A percentile compares a stretch with the other conserved stretches of the same genome.
These are phyloP conservation scores for Aspergillus costaricaensis DNA, from an alignment of 2,329 filamentous ascomycete genomes.

Conservation along the genomic window DNA sequence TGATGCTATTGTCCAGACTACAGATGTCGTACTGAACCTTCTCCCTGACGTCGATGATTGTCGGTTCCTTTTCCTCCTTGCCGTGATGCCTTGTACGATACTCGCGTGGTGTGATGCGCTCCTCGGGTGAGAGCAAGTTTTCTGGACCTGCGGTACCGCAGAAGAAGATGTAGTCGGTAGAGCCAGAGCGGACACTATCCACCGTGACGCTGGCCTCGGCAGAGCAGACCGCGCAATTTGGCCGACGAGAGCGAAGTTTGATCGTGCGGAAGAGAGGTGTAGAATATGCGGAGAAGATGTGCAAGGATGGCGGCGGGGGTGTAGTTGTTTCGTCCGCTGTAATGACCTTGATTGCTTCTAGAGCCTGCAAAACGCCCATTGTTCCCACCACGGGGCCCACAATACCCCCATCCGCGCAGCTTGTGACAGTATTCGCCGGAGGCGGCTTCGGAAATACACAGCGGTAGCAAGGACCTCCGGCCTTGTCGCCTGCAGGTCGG, in stretches of 20 bases:
- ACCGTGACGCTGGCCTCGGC: slow-evolving; percentile 62
- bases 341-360: slow-evolving; percentile 86
- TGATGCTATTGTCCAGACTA: slow-evolving; percentile 72
- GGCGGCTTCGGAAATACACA: slow-evolving; percentile 90
- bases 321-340: slow-evolving; percentile 39
- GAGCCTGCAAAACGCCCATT: slow-evolving; percentile 90
- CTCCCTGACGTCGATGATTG: slow-evolving; percentile 82
- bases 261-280: slow-evolving; percentile 68
- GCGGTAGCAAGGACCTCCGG: slow-evolving; percentile 83
- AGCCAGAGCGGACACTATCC: slow-evolving; percentile 63
- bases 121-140: slow-evolving; percentile 59
- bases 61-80: slow-evolving; percentile 41
- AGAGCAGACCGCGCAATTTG: slow-evolving; percentile 77
- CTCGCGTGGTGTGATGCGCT: slow-evolving; percentile 67
- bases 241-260: slow-evolving; percentile 67
- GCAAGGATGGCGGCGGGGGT: slow-evolving; percentile 35
- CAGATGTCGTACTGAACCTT: slow-evolving; percentile 82
- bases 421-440: slow-evolving; percentile 76
- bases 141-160: slow-evolving; percentile 67
- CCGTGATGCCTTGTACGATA: slow-evolving; percentile 49
- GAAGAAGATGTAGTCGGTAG: slow-evolving; percentile 81
- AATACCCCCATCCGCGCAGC: slow-evolving; percentile 91
- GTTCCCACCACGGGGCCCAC: slow-evolving; percentile 87
- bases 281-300: slow-evolving; percentile 49
- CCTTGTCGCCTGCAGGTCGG: slow-evolving; percentile 55